These are phyloP conservation scores for Cucurbita ficifolia DNA, from an alignment of 306 rosid species.

Conservation along the genomic window DNA sequence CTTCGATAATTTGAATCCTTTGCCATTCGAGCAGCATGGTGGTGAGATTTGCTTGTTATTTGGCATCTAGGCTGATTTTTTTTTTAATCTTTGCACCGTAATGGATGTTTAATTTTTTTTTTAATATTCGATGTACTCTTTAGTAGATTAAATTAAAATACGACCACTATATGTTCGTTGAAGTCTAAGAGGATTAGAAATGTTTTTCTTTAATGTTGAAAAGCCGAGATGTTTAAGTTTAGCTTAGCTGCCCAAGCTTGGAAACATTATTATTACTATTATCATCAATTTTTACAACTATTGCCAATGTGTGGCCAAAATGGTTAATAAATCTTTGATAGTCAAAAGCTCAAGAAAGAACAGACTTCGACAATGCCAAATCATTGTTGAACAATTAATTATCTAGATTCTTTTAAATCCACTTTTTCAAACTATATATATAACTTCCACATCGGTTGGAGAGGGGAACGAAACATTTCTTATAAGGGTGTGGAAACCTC, in stretches of 20 bases:
- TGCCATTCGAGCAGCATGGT: not conserved
- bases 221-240: too few relatives aligned
- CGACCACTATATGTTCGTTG: too few relatives aligned
- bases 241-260: too few relatives aligned
- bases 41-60: not conserved
- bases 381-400: not conserved
- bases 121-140: too few relatives aligned
- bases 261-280: not conserved
- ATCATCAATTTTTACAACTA: not conserved
- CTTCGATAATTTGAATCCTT: not conserved
- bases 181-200: too few relatives aligned
- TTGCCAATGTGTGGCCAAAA: not conserved
- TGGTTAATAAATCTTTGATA: not conserved
- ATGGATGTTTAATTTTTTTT: not conserved
- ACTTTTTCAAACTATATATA: not conserved
- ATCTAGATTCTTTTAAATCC: not conserved
- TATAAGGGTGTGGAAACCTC: too few relatives aligned
- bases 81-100: not conserved
- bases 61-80: too few relatives aligned
- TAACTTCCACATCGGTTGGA: not conserved
- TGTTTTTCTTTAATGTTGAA: too few relatives aligned
- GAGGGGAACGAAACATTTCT: too few relatives aligned
- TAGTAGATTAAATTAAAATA: too few relatives aligned
- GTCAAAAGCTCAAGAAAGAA: not conserved
- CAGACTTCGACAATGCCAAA: not conserved